A percentile compares a stretch with the other conserved stretches of the same genome.
Conservation (phyloP, 192 early-diverging fungal species). For the Podila minutissima region DNA sequence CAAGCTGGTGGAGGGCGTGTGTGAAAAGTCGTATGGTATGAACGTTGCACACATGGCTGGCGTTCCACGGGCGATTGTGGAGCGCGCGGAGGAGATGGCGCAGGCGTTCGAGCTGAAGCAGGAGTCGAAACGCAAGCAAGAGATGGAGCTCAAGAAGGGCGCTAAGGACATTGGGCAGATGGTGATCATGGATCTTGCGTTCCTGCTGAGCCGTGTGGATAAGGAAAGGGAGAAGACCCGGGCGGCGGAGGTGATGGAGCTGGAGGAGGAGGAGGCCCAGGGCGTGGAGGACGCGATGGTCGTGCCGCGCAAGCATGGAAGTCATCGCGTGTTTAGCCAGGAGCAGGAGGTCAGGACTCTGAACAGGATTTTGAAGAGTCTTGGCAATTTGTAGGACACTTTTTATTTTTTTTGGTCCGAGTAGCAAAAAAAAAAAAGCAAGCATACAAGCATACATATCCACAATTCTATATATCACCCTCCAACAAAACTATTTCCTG, state of each 20-base stretch:
- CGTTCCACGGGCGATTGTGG: conserved; percentile 76
- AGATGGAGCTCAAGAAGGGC: conserved; percentile 21
- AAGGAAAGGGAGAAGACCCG: background rate
- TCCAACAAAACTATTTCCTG: background rate
- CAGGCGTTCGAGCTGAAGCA: conserved; percentile 75
- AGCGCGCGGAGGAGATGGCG: conserved; percentile 75
- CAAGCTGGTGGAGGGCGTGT: conserved; percentile 84
- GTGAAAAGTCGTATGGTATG: conserved; percentile 97
- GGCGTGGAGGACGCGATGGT: background rate
- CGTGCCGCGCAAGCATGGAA: background rate
- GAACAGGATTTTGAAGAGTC: conserved; percentile 29
- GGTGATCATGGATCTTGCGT: conserved; percentile 47
- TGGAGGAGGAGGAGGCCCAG: background rate
- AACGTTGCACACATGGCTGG: conserved; percentile 98
- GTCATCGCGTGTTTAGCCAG: background rate
- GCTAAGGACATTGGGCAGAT: conserved; percentile 35
- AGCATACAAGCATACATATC: background rate
- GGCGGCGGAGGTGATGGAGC: conserved; percentile 3
- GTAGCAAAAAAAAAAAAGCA: background rate
- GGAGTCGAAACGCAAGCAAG: conserved; percentile 23
- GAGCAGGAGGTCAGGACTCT: conserved; percentile 37
- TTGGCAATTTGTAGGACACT: conserved; percentile 14
- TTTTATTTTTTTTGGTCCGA: background rate
- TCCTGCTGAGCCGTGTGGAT: conserved; percentile 16
- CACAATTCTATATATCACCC: background rate